These are phyloP conservation scores for Schizophyllum amplum DNA, from an alignment of 1,284 basidiomycete species.

Conservation along the genomic window DNA sequence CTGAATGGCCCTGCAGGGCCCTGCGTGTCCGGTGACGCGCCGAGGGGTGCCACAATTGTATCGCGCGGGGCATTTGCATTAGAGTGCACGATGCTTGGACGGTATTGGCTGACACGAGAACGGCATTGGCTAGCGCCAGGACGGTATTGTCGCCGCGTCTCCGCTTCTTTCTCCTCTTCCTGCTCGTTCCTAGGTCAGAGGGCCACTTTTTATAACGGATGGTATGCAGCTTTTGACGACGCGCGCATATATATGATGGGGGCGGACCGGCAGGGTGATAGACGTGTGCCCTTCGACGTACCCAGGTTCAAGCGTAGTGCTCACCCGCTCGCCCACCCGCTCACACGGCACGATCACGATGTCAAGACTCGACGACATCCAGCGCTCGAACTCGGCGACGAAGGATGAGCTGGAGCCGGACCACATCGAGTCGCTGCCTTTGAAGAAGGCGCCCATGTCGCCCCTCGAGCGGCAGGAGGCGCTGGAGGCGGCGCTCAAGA, in stretches of 20 bases:
- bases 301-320: background rate
- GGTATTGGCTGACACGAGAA: background rate
- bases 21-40: background rate
- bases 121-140: background rate
- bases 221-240: too few relatives aligned
- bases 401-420: background rate
- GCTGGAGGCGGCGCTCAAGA: slow-evolving; percentile 34
- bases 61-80: background rate
- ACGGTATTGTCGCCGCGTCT: too few relatives aligned
- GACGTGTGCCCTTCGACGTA: too few relatives aligned
- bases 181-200: too few relatives aligned
- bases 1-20: background rate
- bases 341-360: background rate
- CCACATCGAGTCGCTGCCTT: background rate
- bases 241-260: too few relatives aligned
- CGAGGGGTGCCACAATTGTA: background rate
- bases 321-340: background rate
- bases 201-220: too few relatives aligned
- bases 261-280: too few relatives aligned
- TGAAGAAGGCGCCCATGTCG: background rate
- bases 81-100: background rate
- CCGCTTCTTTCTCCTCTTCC: too few relatives aligned
- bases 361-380: slow-evolving; percentile 10
- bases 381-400: slow-evolving; percentile 8
- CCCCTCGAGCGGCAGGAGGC: slow-evolving; percentile 29